These are phyloP conservation scores for Thoreauomyces humboldtii DNA, from an alignment of 192 early-diverging fungal genomes.

Conservation along the genomic window DNA sequence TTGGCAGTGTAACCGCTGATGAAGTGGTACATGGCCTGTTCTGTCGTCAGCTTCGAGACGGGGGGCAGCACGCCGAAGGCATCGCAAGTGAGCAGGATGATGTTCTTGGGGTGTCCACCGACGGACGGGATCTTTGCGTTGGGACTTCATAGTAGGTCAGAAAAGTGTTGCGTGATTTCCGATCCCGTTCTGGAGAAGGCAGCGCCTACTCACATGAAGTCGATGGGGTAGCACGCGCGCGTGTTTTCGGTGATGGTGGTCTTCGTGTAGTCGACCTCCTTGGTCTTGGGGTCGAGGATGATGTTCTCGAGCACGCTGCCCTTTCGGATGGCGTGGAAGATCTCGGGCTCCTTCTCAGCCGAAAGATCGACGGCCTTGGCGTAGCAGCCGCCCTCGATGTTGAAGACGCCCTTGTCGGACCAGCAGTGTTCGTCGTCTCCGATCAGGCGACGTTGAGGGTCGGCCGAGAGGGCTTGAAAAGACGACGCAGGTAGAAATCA, in stretches of 20 bases:
- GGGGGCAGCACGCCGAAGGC: constrained; percentile 91
- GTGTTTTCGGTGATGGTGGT: constrained; percentile 88
- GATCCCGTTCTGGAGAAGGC: no score
- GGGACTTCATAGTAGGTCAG: constrained; percentile 46
- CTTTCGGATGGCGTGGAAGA: constrained; percentile 88
- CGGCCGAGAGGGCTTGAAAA: constrained; percentile 68
- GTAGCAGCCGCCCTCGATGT: constrained; percentile 96
- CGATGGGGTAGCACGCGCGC: constrained; percentile 83
- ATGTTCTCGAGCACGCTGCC: constrained; percentile 88
- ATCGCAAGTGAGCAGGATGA: constrained; percentile 89
- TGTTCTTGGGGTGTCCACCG: constrained; percentile 84
- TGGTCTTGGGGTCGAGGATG: constrained; percentile 64
- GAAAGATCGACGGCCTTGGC: constrained; percentile 92
- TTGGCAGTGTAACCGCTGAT: constrained; percentile 78
- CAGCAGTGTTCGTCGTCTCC: constrained; percentile 98
- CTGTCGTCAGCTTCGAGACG: constrained; percentile 68
- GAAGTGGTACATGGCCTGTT: constrained; percentile 92
- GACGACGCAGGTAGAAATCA: no score
- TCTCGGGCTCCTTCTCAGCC: constrained; percentile 91
- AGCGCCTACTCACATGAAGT: constrained; percentile 67
- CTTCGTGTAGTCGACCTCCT: constrained; percentile 74
- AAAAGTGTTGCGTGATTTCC: background rate
- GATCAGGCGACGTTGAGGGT: constrained; percentile 79
- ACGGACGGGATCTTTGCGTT: constrained; percentile 85
- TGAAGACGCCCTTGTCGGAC: constrained; percentile 89